Base-by-base conservation (phyloP, 371 early-diverging fungal genomes). In the Rhizopus sp. region DNA sequence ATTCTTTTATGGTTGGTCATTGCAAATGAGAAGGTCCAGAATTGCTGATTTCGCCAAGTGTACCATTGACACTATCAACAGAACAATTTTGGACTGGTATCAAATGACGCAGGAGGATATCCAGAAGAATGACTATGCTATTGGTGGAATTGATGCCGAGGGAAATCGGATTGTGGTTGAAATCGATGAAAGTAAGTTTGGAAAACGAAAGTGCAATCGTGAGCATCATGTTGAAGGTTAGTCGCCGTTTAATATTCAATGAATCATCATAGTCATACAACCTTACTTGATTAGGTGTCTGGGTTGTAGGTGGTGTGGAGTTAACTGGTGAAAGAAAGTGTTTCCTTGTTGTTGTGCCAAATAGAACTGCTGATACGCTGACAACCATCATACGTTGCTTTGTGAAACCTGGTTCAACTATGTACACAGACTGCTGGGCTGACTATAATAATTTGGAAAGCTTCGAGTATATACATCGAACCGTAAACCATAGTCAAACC, bases 261-360 rank as follows among this genome's bases (percentile, higher is more conserved):
- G 0, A 23, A 23, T 23, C 23, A 23, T 23, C 23, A 23, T 23
- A 23, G 23, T 23, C 23, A 23, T 23, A 23, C 23, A 23, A 23
- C 2, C 2, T 23, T 23, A 0, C 23, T 23, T 23, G 23, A 42
- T 13, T 42, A 42, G 44, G 47, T 15, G 47, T 47, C 8, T 47
- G 50, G 50, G 50, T 50, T 5, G 50, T 50, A n/a, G 50, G 50
- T n/a, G 50, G 50, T 8, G 50, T 50, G 4, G 50, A 50, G 16
- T 1, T 6, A 5, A 50, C 50, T 15, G 3, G 0, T 6, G 50
- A 32, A 34, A 32, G 50, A 8, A 50, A 50, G 4, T 50, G 50
- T 4, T 50, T 50, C 15, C 30, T 48, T 23, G 17, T 48, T 0
- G 23, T 16, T 6, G 15, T 29, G 1, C 23, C 50, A 7, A 32